Base-by-base conservation (phyloP, 306 rosid species). In the Lagenaria siceraria region DNA sequence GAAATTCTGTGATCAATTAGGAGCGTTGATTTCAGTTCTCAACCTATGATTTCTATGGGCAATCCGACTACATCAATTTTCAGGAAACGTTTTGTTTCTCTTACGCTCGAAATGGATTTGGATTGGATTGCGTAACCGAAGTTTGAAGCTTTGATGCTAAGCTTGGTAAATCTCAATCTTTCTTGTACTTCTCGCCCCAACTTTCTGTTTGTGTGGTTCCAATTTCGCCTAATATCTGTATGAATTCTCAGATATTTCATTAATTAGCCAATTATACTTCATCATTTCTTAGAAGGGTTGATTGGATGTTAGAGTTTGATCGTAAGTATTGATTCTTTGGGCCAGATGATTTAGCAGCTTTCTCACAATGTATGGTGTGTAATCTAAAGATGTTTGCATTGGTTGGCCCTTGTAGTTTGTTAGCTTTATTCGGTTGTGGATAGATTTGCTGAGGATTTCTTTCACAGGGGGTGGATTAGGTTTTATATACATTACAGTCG, bases 1-100 rank as follows among this genome's bases (percentile, higher is more conserved):
- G 77, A 49, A 29, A 51, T 72, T 49, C 46, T 48, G 61, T 51
- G 60, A 72, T 72, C 61, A 72, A 27, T 72, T 72, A 72, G 77
- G 46, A 18, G 17, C 43, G 55, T 22, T 4, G 15, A 48, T 46
- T 42, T 24, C 24, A 22, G 58, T 43, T 71, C 7, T 71, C 76
- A 71, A 8, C 25, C 42, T 27, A 36, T 49, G 42, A 27, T 27
- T 51, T 72, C 77, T 29, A 19, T 7, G 10, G 42, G 24, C 77
- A 72, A 29, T 27, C 9, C 40, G 0, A 72, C 36, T 27, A 11
- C 59, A 13, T 18, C 59, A 25, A 46, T 46, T 70, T 42, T 51
- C 35, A 8, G 55, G 22, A 43, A 70, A 22, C 38, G 3, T 12
- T 43, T 43, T 22, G 22, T 22, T 43, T 43, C 55, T 43, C 75